phyloP scores from a whole-genome alignment of 2,329 filamentous ascomycete genomes.

The Emmonsia crescens region DNA sequence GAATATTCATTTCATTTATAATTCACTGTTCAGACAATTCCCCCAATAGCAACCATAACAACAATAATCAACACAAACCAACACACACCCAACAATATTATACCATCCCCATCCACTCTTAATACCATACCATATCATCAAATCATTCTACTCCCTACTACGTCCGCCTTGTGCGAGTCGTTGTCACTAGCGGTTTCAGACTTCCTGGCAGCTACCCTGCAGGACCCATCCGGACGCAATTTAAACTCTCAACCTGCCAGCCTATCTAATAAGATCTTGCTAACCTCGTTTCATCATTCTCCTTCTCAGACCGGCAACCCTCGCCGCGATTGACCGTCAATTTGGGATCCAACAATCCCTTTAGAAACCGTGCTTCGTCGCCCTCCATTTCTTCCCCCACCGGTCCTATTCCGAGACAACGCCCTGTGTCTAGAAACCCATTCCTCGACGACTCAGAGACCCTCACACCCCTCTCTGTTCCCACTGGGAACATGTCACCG shows the following conservation, averaged over 20 bases:
- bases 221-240: neutral
- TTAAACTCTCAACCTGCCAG: neutral
- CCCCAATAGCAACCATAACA: neutral
- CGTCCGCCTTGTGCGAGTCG: neutral
- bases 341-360: constrained; percentile 40
- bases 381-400: constrained; percentile 24
- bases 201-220: neutral
- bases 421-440: constrained; percentile 50
- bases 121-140: neutral
- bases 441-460: constrained; percentile 44
- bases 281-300: constrained; percentile 6
- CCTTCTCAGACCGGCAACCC: constrained; percentile 22
- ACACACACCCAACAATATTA: neutral
- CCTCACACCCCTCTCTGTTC: constrained; percentile 25
- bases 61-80: no score
- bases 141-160: neutral
- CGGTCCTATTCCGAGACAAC: constrained; percentile 17
- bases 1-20: constrained; percentile 7
- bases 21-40: neutral
- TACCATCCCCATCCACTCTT: constrained; percentile 1
- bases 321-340: constrained; percentile 24
- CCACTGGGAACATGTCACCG: constrained; percentile 22
- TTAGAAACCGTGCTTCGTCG: constrained; percentile 37
- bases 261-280: neutral
- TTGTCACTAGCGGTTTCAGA: constrained; percentile 2